phyloP scores from a whole-genome alignment of 805 yeast genomes.

The Saccharomyces jurei region DNA sequence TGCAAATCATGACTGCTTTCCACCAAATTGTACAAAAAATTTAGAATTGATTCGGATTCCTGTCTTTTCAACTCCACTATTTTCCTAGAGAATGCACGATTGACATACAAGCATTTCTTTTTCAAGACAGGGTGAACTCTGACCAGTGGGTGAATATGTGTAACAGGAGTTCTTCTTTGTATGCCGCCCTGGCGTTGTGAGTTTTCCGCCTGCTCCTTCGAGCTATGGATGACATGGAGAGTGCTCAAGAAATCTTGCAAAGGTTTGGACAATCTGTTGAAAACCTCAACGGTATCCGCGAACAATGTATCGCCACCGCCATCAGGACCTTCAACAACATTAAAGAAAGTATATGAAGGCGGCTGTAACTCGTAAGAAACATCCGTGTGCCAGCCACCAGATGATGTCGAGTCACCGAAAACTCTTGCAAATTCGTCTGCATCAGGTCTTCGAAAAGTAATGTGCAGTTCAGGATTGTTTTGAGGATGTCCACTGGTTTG shows the following conservation, averaged over 20 bases:
- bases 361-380: conserved; percentile 68
- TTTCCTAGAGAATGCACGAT: conserved; percentile 53
- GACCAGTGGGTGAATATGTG: conserved; percentile 55
- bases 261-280: conserved; percentile 58
- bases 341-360: conserved; percentile 61
- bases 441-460: conserved; percentile 45
- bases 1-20: conserved; percentile 53
- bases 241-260: conserved; percentile 52
- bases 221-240: conserved; percentile 61
- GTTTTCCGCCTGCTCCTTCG: conserved; percentile 58
- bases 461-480: conserved; percentile 50
- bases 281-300: conserved; percentile 64
- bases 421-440: conserved; percentile 27
- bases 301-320: conserved; percentile 76
- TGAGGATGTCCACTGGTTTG: conserved; percentile 67
- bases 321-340: conserved; percentile 51
- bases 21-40: conserved; percentile 48
- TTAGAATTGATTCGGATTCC: conserved; percentile 55
- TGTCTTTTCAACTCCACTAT: conserved; percentile 67
- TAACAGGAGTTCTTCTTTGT: conserved; percentile 56
- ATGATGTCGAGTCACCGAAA: conserved; percentile 17
- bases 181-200: conserved; percentile 51
- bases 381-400: conserved; percentile 58
- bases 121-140: conserved; percentile 68
- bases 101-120: conserved; percentile 49